Percentiles rank a stretch among this genome's conserved stretches.
These are phyloP conservation scores for Wickerhamiella pararugosa DNA, from an alignment of 1,139 yeast genomes.

Conservation along the genomic window DNA sequence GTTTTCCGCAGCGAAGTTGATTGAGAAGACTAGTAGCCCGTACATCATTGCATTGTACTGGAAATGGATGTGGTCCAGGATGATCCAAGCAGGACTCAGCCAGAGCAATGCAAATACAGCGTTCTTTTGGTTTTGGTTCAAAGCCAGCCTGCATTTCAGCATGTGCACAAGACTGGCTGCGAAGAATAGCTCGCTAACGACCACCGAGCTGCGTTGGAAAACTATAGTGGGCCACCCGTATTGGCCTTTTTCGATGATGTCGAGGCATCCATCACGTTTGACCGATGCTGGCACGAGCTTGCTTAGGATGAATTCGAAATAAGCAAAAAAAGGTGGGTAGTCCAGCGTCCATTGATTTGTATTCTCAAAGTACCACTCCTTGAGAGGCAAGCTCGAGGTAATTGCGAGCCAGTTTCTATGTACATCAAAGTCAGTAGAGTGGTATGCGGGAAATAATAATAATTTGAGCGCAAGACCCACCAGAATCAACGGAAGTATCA, in stretches of 20 bases:
- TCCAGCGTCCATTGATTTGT: constrained; percentile 94
- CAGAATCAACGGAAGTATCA: no score
- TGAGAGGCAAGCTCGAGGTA: constrained; percentile 61
- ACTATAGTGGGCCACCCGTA: constrained; percentile 67
- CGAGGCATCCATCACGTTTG: constrained; percentile 59
- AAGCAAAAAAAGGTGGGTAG: constrained; percentile 96
- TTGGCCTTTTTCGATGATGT: constrained; percentile 43
- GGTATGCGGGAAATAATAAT: constrained; percentile 33
- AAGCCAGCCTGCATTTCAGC: constrained; percentile 34
- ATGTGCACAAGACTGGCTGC: constrained; percentile 60
- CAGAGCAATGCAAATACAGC: constrained; percentile 74
- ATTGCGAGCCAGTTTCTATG: constrained; percentile 95
- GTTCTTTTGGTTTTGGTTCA: constrained; percentile 33
- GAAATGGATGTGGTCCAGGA: constrained; percentile 94
- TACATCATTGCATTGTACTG: constrained; percentile 93
- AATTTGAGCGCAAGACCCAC: constrained; percentile 29
- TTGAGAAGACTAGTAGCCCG: constrained; percentile 61
- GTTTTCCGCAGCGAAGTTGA: constrained; percentile 51
- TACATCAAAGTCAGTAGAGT: constrained; percentile 91
- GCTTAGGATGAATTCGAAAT: constrained; percentile 72
- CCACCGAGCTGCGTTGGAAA: constrained; percentile 72
- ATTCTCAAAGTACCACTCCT: constrained; percentile 67
- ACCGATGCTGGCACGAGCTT: constrained; percentile 55
- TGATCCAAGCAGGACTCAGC: constrained; percentile 74
- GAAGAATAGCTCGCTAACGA: constrained; percentile 57